These are phyloP conservation scores for Gleditsia sinensis DNA, from an alignment of 306 rosid genomes.

Conservation along the genomic window DNA sequence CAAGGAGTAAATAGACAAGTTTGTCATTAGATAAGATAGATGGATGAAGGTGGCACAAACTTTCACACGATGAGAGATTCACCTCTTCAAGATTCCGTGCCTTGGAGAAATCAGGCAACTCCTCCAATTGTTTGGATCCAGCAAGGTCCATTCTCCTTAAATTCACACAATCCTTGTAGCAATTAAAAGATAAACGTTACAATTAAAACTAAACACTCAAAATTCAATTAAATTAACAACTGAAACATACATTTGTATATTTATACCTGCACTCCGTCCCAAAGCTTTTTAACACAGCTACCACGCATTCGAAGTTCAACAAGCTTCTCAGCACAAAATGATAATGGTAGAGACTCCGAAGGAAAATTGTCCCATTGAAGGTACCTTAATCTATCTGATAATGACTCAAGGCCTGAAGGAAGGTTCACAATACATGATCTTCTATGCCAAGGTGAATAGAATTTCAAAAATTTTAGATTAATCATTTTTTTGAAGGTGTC, in stretches of 20 bases:
- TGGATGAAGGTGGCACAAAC: constrained; percentile 3
- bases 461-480: not conserved
- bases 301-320: constrained; percentile 5
- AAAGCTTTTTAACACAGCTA: constrained; percentile 21
- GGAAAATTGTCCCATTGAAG: constrained; percentile 30
- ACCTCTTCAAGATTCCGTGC: constrained; percentile 29
- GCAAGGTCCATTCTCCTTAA: constrained; percentile 7
- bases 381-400: not conserved
- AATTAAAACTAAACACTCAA: not conserved
- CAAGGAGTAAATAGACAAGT: constrained; percentile 18
- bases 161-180: not conserved
- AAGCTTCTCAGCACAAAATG: constrained; percentile 2
- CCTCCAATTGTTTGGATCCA: not conserved
- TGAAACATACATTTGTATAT: not conserved
- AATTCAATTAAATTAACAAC: not conserved
- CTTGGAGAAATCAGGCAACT: constrained; percentile 26
- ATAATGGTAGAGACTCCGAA: constrained; percentile 21
- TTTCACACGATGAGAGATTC: constrained; percentile 23
- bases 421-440: not conserved
- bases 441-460: not conserved
- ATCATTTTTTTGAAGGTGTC: constrained; percentile 18
- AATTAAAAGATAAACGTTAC: not conserved
- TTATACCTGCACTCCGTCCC: constrained; percentile 15
- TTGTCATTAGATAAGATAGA: not conserved
- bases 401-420: not conserved